Percentiles rank a stretch among this genome's conserved stretches.
These are phyloP conservation scores for Phaseolus coccineus DNA, from an alignment of 331 rosid genomes.

Conservation along the genomic window DNA sequence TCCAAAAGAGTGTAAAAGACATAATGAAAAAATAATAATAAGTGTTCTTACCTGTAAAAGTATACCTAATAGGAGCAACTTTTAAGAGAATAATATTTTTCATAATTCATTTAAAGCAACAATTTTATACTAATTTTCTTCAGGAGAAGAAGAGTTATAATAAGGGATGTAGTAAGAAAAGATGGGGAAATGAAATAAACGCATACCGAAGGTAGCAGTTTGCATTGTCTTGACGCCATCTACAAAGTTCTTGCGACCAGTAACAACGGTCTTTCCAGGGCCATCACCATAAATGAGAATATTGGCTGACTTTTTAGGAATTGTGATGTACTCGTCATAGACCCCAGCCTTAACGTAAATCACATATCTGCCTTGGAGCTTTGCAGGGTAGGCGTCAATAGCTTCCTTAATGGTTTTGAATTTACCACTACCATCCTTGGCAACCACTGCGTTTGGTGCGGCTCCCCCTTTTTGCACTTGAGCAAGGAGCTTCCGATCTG, in stretches of 20 bases:
- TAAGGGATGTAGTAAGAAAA: no score
- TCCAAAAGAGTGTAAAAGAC: no score
- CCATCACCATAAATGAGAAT: slow-evolving; percentile 67
- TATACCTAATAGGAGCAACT: no score
- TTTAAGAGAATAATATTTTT: no score
- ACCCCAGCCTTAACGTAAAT: slow-evolving; percentile 62
- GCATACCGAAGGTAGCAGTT: slow-evolving; percentile 56
- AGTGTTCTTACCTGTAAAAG: no score
- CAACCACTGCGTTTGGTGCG: slow-evolving; percentile 53
- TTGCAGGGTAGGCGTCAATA: slow-evolving; percentile 52
- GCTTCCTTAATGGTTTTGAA: slow-evolving; percentile 54
- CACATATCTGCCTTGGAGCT: slow-evolving; percentile 45
- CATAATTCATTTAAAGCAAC: no score
- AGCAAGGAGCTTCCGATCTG: slow-evolving; percentile 55
- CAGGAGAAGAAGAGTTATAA: no score
- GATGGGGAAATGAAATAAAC: no score
- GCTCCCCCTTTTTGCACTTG: background rate
- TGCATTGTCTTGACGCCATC: slow-evolving; percentile 59
- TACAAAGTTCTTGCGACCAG: slow-evolving; percentile 50
- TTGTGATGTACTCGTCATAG: slow-evolving; percentile 49
- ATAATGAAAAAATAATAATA: no score
- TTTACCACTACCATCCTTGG: slow-evolving; percentile 61
- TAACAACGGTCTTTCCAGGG: slow-evolving; percentile 56
- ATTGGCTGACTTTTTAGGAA: slow-evolving; percentile 43
- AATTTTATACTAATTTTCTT: no score